A percentile compares a stretch with the other conserved stretches of the same genome.
Evolutionary conservation across 768 basidiomycete genomes (phyloP).

Genomic region (Leccinum uliginosum): DNA sequence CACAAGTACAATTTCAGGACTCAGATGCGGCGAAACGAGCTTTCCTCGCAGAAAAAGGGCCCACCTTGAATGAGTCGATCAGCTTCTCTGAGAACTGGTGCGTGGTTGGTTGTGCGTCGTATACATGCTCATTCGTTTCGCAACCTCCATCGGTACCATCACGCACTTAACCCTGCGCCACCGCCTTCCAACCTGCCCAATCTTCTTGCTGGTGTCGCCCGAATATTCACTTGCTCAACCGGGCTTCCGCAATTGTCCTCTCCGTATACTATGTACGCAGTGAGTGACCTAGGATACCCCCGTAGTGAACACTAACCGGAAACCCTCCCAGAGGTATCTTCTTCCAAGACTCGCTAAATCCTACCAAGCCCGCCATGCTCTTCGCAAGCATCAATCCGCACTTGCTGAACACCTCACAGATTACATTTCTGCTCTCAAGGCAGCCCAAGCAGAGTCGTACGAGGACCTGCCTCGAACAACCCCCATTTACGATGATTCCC

Average conservation of each 20-base stretch:
- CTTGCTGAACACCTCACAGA: conserved; percentile 52
- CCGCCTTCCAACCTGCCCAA: conserved; percentile 67
- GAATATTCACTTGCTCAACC: conserved; percentile 61
- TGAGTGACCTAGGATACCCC: not conserved
- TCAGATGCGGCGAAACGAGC: conserved; percentile 47
- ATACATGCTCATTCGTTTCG: conserved; percentile 6
- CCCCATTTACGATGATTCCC: conserved; percentile 43
- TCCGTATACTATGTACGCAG: conserved; percentile 62
- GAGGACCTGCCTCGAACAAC: conserved; percentile 54
- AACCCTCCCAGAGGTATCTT: conserved; percentile 53
- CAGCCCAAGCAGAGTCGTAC: conserved; percentile 50
- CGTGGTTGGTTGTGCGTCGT: conserved; percentile 15
- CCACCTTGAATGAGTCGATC: conserved; percentile 58
- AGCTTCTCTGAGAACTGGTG: conserved; percentile 55
- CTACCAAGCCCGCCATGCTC: conserved; percentile 54
- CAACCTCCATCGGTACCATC: conserved; percentile 56
- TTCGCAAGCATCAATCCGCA: conserved; percentile 55
- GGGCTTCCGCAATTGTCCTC: conserved; percentile 58
- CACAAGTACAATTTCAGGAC: conserved; percentile 60
- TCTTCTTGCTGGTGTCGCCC: conserved; percentile 56
- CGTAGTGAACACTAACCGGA: conserved; percentile 6
- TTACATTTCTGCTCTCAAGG: conserved; percentile 53
- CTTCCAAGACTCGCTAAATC: conserved; percentile 62
- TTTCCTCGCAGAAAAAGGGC: conserved; percentile 70
- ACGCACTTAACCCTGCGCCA: conserved; percentile 64